Conservation (phyloP, 768 basidiomycete species). For the Rhizopogon salebrosus region DNA sequence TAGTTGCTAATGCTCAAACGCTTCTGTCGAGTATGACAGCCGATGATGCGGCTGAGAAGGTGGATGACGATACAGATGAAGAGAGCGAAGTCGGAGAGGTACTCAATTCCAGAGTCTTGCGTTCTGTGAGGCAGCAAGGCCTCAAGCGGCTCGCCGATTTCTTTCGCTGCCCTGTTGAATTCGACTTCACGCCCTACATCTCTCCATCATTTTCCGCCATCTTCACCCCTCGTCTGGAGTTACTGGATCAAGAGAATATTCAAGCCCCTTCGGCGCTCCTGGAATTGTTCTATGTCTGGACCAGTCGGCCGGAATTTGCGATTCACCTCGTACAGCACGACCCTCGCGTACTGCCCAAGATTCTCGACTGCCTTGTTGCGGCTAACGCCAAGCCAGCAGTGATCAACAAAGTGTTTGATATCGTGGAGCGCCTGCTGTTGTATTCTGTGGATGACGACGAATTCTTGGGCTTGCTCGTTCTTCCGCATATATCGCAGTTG, state of each 20-base stretch:
- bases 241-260: slow-evolving; percentile 79
- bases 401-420: slow-evolving; percentile 76
- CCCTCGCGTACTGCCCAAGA: slow-evolving; percentile 58
- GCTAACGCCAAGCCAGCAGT: slow-evolving; percentile 85
- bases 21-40: slow-evolving; percentile 32
- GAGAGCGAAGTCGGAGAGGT: slow-evolving; percentile 22
- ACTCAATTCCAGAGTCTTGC: slow-evolving; percentile 34
- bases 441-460: slow-evolving; percentile 46
- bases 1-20: slow-evolving; percentile 62
- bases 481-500: slow-evolving; percentile 66
- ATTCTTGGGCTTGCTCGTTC: slow-evolving; percentile 50
- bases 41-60: slow-evolving; percentile 33
- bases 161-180: slow-evolving; percentile 67
- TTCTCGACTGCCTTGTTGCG: slow-evolving; percentile 78
- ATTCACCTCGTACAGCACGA: slow-evolving; percentile 69
- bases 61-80: slow-evolving; percentile 32
- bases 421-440: slow-evolving; percentile 66
- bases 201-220: slow-evolving; percentile 57
- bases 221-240: slow-evolving; percentile 77
- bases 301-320: slow-evolving; percentile 50
- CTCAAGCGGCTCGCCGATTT: slow-evolving; percentile 86
- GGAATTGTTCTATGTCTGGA: slow-evolving; percentile 81
- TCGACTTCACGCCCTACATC: slow-evolving; percentile 75
- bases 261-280: slow-evolving; percentile 87
- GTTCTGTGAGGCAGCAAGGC: slow-evolving; percentile 76